Percentiles rank a stretch among this genome's conserved stretches.
Evolutionary conservation across 257 asterid genomes (phyloP).

Genomic region (Solanum sitiens): DNA sequence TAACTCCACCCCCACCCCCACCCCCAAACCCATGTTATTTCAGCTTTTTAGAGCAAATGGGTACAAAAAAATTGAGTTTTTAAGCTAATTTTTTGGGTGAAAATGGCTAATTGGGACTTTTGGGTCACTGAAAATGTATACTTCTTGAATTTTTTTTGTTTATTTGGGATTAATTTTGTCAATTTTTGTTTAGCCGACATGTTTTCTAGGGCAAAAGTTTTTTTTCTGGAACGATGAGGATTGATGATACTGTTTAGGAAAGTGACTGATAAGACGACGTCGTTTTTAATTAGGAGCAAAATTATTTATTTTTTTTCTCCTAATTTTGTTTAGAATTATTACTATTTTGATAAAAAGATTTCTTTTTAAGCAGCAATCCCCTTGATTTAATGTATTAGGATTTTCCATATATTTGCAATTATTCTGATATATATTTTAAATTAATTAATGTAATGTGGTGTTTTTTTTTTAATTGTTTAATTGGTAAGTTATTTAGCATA

Average conservation of each 20-base stretch:
- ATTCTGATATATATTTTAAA: background rate
- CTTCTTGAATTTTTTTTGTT: background rate
- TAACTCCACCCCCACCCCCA: background rate
- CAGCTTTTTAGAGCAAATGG: background rate
- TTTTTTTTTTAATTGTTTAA: background rate
- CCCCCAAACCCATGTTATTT: background rate
- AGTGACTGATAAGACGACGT: constrained; percentile 6
- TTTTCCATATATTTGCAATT: background rate
- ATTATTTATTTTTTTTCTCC: background rate
- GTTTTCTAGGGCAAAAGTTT: constrained; percentile 12
- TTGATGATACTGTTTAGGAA: background rate
- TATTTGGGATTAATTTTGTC: background rate
- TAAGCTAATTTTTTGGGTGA: background rate
- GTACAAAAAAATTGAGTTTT: background rate
- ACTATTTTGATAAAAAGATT: background rate
- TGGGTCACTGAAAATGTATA: constrained; percentile 6
- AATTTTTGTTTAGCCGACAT: background rate
- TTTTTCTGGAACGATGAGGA: background rate
- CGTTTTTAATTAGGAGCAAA: constrained; percentile 5
- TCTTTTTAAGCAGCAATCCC: background rate
- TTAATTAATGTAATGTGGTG: background rate
- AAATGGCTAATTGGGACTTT: background rate
- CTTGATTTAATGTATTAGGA: background rate
- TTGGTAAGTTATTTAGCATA: background rate
- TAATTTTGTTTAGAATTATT: constrained; percentile 1